These are phyloP conservation scores for Lagerstroemia speciosa DNA, from an alignment of 345 rosid genomes.

Conservation along the genomic window DNA sequence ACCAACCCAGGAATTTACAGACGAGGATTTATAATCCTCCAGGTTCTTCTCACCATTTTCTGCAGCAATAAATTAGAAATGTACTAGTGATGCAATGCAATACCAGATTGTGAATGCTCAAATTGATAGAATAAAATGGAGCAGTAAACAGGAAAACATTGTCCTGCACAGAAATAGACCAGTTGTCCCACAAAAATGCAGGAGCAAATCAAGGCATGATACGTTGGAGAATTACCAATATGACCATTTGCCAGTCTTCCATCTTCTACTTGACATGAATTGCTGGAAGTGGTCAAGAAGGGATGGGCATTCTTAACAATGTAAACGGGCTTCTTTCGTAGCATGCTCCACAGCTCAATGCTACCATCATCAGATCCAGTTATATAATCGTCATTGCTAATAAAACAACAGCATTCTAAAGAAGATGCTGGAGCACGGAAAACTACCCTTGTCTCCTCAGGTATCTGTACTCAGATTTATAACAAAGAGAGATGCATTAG, in stretches of 20 bases:
- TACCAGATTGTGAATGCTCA: background rate
- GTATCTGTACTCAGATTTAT: constrained; percentile 43
- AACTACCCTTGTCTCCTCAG: constrained; percentile 57
- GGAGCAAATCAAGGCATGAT: background rate
- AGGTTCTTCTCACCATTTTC: constrained; percentile 33
- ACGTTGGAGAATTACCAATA: constrained; percentile 32
- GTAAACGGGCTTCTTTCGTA: constrained; percentile 69
- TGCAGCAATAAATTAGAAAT: constrained; percentile 15
- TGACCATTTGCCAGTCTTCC: constrained; percentile 26
- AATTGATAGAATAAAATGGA: background rate
- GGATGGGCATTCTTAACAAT: constrained; percentile 75
- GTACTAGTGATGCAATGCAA: background rate
- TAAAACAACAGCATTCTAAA: constrained; percentile 86
- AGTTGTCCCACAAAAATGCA: background rate
- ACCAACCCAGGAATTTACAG: constrained; percentile 80
- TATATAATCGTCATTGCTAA: constrained; percentile 70
- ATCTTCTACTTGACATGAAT: constrained; percentile 16
- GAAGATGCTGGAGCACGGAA: constrained; percentile 76
- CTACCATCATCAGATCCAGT: constrained; percentile 97
- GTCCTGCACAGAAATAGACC: background rate
- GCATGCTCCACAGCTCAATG: constrained; percentile 58
- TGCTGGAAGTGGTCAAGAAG: constrained; percentile 15
- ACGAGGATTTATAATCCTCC: constrained; percentile 19
- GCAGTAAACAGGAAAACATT: background rate
- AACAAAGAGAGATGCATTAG: background rate